Conservation (phyloP, 257 asterid species). For the Jacaranda mimosifolia region DNA sequence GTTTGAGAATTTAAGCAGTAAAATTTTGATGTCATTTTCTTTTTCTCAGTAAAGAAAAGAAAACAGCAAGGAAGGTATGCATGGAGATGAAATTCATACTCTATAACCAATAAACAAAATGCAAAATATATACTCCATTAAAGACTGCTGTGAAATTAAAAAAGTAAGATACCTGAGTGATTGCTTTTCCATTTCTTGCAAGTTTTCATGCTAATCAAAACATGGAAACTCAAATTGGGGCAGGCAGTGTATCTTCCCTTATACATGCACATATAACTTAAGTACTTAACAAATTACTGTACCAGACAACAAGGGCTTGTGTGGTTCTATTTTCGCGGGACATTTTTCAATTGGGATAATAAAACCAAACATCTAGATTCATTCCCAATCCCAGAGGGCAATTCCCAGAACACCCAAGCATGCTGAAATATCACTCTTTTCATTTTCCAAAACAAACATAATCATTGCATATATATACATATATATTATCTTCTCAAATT, state of each 20-base stretch:
- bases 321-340: too few species aligned
- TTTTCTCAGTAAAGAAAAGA: neutral
- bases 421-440: too few species aligned
- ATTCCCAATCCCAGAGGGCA: too few species aligned
- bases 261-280: constrained; percentile 9
- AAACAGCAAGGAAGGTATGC: neutral
- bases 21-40: neutral
- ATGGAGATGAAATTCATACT: neutral
- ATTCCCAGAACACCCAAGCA: too few species aligned
- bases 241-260: neutral
- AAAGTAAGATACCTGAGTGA: neutral
- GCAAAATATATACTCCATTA: neutral
- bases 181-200: neutral
- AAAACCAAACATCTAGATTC: too few species aligned
- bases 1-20: neutral
- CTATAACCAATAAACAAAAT: neutral
- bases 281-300: neutral
- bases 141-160: neutral
- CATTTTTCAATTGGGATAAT: too few species aligned
- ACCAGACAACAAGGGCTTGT: neutral
- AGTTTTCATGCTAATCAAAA: neutral
- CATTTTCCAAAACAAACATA: too few species aligned
- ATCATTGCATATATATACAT: too few species aligned
- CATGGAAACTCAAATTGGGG: neutral
- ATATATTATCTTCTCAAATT: too few species aligned